Percentiles rank a stretch among this genome's conserved stretches.
Conservation (phyloP, 2,329 filamentous ascomycete species). For the Fusarium sp. region DNA sequence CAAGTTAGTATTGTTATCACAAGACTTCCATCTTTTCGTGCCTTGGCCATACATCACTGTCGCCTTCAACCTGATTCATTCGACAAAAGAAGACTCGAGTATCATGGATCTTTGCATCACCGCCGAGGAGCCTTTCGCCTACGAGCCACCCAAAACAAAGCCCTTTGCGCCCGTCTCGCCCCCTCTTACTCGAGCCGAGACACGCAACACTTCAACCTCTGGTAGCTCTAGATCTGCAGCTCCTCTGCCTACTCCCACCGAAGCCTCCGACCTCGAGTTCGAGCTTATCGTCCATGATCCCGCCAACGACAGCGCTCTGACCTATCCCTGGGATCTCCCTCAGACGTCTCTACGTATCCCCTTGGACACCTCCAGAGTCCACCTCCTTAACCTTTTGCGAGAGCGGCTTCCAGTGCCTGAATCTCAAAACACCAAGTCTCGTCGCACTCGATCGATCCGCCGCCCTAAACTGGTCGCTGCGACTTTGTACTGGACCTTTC, state of each 20-base stretch:
- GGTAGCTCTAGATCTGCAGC: not conserved
- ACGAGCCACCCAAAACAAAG: conserved; percentile 30
- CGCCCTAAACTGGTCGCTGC: conserved; percentile 39
- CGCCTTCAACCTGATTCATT: not conserved
- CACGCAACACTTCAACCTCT: conserved; percentile 15
- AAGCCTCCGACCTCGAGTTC: conserved; percentile 37
- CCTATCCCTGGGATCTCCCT: conserved; percentile 43
- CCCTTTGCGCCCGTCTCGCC: conserved; percentile 31
- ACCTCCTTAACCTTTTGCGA: conserved; percentile 44
- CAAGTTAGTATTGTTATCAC: not conserved
- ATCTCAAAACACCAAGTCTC: conserved; percentile 1
- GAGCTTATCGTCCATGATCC: conserved; percentile 40
- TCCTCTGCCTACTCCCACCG: not conserved
- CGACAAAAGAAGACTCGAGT: not conserved
- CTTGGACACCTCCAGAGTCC: conserved; percentile 35
- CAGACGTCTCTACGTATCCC: conserved; percentile 30
- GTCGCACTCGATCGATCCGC: conserved; percentile 7
- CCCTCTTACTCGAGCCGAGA: conserved; percentile 8
- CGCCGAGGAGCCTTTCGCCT: conserved; percentile 43
- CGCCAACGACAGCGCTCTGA: conserved; percentile 41
- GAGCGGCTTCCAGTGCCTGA: conserved; percentile 25
- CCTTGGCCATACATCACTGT: not conserved
- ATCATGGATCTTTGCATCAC: conserved; percentile 46
- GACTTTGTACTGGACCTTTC: conserved; percentile 43
- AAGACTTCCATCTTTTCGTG: not conserved